Percentiles rank a stretch among this genome's conserved stretches.
Evolutionary conservation across 139 green algal species (phyloP).

Genomic region (Choricystis sp.): DNA sequence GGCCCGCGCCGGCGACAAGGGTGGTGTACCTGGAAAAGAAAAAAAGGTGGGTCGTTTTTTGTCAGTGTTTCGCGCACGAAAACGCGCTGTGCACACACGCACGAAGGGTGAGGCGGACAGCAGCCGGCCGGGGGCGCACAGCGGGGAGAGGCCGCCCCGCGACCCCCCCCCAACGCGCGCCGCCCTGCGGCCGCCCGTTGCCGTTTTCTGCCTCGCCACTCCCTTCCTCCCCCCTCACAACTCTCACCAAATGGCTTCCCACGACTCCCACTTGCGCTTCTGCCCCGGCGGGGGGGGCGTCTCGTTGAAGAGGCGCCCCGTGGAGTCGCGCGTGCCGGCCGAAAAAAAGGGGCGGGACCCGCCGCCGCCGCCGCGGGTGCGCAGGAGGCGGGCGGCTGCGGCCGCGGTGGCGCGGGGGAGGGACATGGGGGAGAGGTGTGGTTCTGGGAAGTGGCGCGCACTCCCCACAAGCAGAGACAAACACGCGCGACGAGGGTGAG

Average conservation of each 20-base stretch:
- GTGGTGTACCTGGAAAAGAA: conserved; percentile 18
- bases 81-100: too few relatives aligned
- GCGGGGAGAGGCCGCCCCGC: too few relatives aligned
- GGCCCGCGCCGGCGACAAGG: conserved; percentile 8
- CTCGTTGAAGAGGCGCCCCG: conserved; percentile 70
- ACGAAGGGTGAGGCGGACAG: too few relatives aligned
- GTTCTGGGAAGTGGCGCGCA: too few relatives aligned
- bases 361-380: background rate
- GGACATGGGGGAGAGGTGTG: too few relatives aligned
- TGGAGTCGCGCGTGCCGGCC: conserved; percentile 48
- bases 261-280: conserved; percentile 56
- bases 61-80: too few relatives aligned
- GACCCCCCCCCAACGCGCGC: too few relatives aligned
- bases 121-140: too few relatives aligned
- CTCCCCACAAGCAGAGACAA: too few relatives aligned
- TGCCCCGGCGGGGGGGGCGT: conserved; percentile 51
- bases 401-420: background rate
- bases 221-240: background rate
- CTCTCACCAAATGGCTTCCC: conserved; percentile 69
- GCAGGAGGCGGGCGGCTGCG: too few relatives aligned
- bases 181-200: too few relatives aligned
- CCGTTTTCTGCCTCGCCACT: background rate
- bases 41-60: background rate
- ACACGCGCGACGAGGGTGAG: too few relatives aligned
- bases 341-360: conserved; percentile 42